Conservation (phyloP, 305 asterid species). For the Fraxinus albicans region DNA sequence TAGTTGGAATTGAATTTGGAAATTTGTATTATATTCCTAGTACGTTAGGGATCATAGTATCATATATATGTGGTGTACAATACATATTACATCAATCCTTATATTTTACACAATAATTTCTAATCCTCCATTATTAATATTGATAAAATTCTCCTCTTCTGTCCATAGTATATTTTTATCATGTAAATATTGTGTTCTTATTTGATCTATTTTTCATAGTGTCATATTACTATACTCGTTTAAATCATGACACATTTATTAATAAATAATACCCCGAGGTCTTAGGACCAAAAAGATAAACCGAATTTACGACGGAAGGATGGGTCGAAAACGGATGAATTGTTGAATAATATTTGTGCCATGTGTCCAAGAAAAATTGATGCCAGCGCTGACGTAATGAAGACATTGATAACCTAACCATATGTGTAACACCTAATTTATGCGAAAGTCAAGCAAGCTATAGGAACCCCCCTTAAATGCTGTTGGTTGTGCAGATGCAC, state of each 20-base stretch:
- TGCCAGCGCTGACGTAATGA: neutral
- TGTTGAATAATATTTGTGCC: neutral
- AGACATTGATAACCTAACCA: constrained; percentile 39
- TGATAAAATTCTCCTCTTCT: too few relatives aligned
- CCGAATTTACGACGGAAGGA: neutral
- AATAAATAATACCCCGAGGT: neutral
- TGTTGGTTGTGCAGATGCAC: constrained; percentile 25
- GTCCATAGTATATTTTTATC: too few relatives aligned
- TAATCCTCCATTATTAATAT: too few relatives aligned
- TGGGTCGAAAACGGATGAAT: neutral
- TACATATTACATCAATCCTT: too few relatives aligned
- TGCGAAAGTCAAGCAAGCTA: constrained; percentile 10
- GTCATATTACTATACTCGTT: too few relatives aligned
- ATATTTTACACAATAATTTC: too few relatives aligned
- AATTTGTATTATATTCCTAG: too few relatives aligned
- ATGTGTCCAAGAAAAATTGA: neutral
- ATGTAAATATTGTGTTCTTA: too few relatives aligned
- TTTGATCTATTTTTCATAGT: too few relatives aligned
- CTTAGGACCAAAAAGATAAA: neutral
- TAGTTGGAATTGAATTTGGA: too few relatives aligned
- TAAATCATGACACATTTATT: neutral
- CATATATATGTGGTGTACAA: too few relatives aligned
- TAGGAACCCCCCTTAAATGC: constrained; percentile 19
- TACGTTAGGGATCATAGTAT: too few relatives aligned
- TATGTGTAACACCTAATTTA: constrained; percentile 27